These are phyloP conservation scores for Camelina sativa DNA, from an alignment of 345 rosid species.

Conservation along the genomic window DNA sequence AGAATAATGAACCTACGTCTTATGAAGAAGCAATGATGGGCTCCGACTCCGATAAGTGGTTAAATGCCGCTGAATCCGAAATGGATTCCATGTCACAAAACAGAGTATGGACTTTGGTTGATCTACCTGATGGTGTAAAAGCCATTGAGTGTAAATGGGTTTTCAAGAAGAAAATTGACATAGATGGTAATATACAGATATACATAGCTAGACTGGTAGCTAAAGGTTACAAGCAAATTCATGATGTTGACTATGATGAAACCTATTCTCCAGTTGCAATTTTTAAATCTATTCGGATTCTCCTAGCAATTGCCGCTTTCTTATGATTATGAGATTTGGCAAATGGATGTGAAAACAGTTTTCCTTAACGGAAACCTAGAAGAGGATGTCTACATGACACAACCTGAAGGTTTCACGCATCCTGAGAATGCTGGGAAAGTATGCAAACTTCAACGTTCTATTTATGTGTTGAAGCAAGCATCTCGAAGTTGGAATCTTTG, in stretches of 20 bases:
- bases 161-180: no score
- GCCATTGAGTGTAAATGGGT: no score
- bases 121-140: no score
- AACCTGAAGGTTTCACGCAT: background rate
- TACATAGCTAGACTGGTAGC: no score
- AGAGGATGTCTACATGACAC: conserved; percentile 11
- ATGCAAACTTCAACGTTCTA: background rate
- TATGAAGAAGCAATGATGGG: no score
- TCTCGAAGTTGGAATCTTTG: no score
- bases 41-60: no score
- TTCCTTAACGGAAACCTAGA: background rate
- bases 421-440: background rate
- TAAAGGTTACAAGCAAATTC: background rate
- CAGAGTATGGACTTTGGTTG: no score
- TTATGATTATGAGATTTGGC: background rate
- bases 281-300: background rate
- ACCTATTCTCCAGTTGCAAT: background rate
- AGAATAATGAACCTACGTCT: no score
- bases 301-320: background rate
- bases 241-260: background rate
- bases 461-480: background rate
- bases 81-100: no score
- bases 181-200: no score
- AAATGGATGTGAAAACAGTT: background rate
- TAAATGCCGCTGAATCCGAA: no score